Conservation (phyloP, 2,329 filamentous ascomycete species). For the Paracoccidioides brasiliensis region DNA sequence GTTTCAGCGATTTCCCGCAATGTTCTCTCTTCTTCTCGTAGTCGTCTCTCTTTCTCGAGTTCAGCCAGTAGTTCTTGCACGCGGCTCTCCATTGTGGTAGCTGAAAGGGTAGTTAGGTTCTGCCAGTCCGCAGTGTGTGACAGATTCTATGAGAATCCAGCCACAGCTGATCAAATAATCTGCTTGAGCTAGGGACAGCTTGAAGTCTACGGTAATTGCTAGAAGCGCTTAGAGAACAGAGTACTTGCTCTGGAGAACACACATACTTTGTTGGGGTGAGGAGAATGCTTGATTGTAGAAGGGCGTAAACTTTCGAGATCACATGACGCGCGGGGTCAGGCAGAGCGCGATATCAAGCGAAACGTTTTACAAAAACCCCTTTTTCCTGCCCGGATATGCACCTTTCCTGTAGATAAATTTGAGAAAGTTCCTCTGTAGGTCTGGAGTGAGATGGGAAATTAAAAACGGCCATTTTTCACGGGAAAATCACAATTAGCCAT, state of each 20-base stretch:
- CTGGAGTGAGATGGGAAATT: no score
- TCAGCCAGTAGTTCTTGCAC: conserved; percentile 3
- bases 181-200: background rate
- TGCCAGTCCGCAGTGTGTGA: background rate
- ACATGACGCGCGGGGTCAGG: background rate
- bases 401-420: no score
- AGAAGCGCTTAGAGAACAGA: background rate
- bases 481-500: no score
- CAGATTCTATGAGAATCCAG: background rate
- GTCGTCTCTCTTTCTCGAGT: conserved; percentile 1
- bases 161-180: background rate
- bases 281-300: background rate
- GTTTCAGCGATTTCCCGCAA: background rate
- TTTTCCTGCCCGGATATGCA: no score
- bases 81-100: background rate
- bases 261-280: no score
- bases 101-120: background rate
- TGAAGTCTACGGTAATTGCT: background rate
- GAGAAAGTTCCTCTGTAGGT: no score
- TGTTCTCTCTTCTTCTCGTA: conserved; percentile 1
- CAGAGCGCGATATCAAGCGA: no score
- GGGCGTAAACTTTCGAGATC: background rate
- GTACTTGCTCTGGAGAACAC: background rate
- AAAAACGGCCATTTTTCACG: no score
- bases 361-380: no score